phyloP scores from a whole-genome alignment of 371 early-diverging fungal genomes.

The Ordospora colligata region DNA sequence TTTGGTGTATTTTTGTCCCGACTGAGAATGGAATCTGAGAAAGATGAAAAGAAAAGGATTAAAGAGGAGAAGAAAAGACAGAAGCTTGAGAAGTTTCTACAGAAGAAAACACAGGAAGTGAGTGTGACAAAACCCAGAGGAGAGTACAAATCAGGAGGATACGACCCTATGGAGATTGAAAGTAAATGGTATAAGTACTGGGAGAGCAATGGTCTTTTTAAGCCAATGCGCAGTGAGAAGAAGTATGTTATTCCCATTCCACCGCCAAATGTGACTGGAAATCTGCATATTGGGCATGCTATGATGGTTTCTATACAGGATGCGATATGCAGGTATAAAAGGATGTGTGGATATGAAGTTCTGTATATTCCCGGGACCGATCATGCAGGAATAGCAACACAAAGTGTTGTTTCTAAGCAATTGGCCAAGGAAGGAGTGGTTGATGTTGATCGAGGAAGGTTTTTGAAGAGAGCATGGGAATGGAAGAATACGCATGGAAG shows the following conservation, averaged over 20 bases:
- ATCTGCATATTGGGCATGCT: slow-evolving; percentile 91
- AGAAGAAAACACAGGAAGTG: slow-evolving; percentile 68
- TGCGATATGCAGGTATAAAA: slow-evolving; percentile 78
- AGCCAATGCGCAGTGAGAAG: slow-evolving; percentile 70
- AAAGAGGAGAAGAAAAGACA: slow-evolving; percentile 79
- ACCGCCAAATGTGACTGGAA: slow-evolving; percentile 98
- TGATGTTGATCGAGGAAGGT: slow-evolving; percentile 80
- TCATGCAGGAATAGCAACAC: slow-evolving; percentile 97
- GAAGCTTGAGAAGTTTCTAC: slow-evolving; percentile 80
- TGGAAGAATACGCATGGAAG: slow-evolving; percentile 77
- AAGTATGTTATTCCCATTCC: slow-evolving; percentile 85
- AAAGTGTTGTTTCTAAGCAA: slow-evolving; percentile 90
- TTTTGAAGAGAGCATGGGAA: slow-evolving; percentile 79
- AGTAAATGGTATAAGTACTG: slow-evolving; percentile 89
- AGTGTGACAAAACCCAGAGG: slow-evolving; percentile 21
- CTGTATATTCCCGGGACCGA: slow-evolving; percentile 93
- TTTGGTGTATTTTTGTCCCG: slow-evolving; percentile 12
- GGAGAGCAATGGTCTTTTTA: slow-evolving; percentile 78
- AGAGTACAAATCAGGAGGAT: slow-evolving; percentile 60
- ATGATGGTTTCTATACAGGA: slow-evolving; percentile 92
- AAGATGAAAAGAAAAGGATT: slow-evolving; percentile 62
- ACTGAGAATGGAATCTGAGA: background rate
- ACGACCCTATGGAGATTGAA: slow-evolving; percentile 83
- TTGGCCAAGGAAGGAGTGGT: slow-evolving; percentile 69
- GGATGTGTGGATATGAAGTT: slow-evolving; percentile 86